Conservation (phyloP, 352 stramenopile genomes). For the Globisporangium okanoganense region DNA sequence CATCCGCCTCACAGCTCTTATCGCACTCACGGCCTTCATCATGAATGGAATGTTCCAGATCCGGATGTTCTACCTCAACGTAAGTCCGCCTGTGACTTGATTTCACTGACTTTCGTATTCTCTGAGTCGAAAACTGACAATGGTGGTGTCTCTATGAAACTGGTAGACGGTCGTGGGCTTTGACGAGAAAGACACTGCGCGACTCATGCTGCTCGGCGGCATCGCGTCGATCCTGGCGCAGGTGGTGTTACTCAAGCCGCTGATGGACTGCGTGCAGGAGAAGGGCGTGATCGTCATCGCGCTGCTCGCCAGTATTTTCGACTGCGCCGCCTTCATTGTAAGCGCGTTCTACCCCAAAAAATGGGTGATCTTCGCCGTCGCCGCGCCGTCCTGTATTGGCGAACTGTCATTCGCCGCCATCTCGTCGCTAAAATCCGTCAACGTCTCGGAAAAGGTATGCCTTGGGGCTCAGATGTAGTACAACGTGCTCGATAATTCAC, state of each 20-base stretch:
- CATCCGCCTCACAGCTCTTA: conserved; percentile 55
- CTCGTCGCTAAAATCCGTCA: conserved; percentile 59
- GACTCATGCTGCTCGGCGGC: conserved; percentile 56
- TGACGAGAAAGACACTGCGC: conserved; percentile 57
- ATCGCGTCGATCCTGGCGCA: conserved; percentile 57
- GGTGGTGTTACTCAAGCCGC: conserved; percentile 48
- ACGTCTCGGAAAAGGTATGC: conserved; percentile 47
- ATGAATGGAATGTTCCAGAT: conserved; percentile 55
- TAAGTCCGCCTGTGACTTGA: conserved; percentile 16
- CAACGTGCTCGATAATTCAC: not conserved
- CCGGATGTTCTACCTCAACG: conserved; percentile 71
- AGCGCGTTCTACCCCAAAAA: conserved; percentile 53
- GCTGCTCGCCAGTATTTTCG: conserved; percentile 34
- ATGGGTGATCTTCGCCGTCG: conserved; percentile 52
- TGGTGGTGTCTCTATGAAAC: not conserved
- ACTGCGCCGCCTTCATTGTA: conserved; percentile 32
- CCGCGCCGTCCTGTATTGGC: conserved; percentile 37
- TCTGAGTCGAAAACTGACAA: not conserved
- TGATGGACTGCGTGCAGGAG: conserved; percentile 55
- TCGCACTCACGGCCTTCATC: conserved; percentile 69
- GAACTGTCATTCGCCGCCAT: conserved; percentile 71
- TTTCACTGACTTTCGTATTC: not conserved
- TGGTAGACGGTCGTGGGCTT: conserved; percentile 59
- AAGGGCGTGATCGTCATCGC: conserved; percentile 67
- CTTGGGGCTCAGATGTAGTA: not conserved